phyloP scores from a whole-genome alignment of 2,329 filamentous ascomycete genomes.

The Pseudopyrenochaeta lycopersici region DNA sequence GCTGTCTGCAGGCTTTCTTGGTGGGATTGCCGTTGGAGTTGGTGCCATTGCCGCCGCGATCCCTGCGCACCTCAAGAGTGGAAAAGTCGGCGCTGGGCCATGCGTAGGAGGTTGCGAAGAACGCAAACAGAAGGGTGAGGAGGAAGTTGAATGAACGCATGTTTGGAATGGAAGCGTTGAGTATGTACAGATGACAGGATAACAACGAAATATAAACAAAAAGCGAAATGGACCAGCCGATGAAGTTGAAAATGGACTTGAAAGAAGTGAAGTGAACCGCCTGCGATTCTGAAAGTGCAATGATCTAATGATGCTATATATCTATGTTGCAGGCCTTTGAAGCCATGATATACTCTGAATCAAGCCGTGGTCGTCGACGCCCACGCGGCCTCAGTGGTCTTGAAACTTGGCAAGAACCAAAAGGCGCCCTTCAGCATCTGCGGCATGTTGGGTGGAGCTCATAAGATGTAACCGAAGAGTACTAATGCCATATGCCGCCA shows the following conservation, averaged over 20 bases:
- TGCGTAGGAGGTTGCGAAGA: conserved; percentile 29
- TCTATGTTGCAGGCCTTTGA: too few relatives aligned
- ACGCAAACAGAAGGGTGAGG: conserved; percentile 25
- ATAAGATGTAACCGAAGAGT: too few relatives aligned
- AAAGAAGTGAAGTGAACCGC: conserved; percentile 1
- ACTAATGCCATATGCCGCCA: too few relatives aligned
- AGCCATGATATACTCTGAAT: not conserved
- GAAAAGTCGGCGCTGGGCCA: conserved; percentile 19
- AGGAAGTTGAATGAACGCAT: conserved; percentile 30
- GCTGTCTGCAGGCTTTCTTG: conserved; percentile 32
- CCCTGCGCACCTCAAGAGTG: conserved; percentile 29
- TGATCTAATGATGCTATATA: not conserved
- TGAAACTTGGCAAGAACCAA: conserved; percentile 31
- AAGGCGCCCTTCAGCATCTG: not conserved
- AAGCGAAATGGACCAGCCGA: conserved; percentile 22
- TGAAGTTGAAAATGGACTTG: not conserved
- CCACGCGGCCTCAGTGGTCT: conserved; percentile 22
- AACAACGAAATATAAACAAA: conserved; percentile 2
- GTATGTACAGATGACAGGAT: not conserved
- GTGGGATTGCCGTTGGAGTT: conserved; percentile 15
- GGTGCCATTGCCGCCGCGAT: conserved; percentile 15
- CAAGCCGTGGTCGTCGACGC: conserved; percentile 12
- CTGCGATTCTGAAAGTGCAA: conserved; percentile 3
- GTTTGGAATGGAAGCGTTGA: not conserved
- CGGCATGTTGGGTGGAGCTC: not conserved